Evolutionary conservation across 306 rosid genomes (phyloP).

Genomic region (Geum urbanum): DNA sequence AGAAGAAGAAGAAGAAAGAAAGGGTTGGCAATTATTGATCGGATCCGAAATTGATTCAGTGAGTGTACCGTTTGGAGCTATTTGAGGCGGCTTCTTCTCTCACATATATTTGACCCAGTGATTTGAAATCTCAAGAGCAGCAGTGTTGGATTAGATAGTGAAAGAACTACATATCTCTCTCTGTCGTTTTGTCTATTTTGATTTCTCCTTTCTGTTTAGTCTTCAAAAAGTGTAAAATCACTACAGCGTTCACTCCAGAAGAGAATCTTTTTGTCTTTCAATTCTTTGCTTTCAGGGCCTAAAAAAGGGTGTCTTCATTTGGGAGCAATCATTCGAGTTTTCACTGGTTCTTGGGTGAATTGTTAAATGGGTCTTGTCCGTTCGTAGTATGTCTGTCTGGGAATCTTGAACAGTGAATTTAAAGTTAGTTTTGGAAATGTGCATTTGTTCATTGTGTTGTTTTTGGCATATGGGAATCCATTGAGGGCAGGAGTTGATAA

Average conservation of each 20-base stretch:
- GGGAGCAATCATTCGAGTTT: slow-evolving; percentile 28
- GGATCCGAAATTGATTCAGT: slow-evolving; percentile 37
- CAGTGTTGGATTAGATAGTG: slow-evolving; percentile 9
- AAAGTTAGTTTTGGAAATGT: slow-evolving; percentile 26
- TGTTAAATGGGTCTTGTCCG: slow-evolving; percentile 46
- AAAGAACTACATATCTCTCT: slow-evolving; percentile 18
- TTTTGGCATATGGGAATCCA: slow-evolving; percentile 19
- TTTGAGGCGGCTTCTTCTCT: slow-evolving; percentile 23
- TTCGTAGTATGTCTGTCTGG: slow-evolving; percentile 36
- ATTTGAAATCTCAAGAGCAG: slow-evolving; percentile 47
- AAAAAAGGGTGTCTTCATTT: slow-evolving; percentile 33
- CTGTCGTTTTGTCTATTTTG: slow-evolving; percentile 33
- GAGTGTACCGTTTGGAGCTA: slow-evolving; percentile 30
- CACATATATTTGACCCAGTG: slow-evolving; percentile 38
- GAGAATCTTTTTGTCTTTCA: slow-evolving; percentile 22
- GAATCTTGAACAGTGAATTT: slow-evolving; percentile 38
- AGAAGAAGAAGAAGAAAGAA: slow-evolving; percentile 5
- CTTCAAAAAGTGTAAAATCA: slow-evolving; percentile 22
- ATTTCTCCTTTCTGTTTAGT: slow-evolving; percentile 22
- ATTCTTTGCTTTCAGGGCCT: slow-evolving; percentile 46
- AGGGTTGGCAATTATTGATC: slow-evolving; percentile 3
- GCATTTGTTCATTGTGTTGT: slow-evolving; percentile 22
- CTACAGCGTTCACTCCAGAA: neutral
- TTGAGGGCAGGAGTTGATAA: slow-evolving; percentile 42
- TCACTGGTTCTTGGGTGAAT: slow-evolving; percentile 25